phyloP scores from a whole-genome alignment of 768 basidiomycete genomes.

The Boletus subcaerulescens region DNA sequence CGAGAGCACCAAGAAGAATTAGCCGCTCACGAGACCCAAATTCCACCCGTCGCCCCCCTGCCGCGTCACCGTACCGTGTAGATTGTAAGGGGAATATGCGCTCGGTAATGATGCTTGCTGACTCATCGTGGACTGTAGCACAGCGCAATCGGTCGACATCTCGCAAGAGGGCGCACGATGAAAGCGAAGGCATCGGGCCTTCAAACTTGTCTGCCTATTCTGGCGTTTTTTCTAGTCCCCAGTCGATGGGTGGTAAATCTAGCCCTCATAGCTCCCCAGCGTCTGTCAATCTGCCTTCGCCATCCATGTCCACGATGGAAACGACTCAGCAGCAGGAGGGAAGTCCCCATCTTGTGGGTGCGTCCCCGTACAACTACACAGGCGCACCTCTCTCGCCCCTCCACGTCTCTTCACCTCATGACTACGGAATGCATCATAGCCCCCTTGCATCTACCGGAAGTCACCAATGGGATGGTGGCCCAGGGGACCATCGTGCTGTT shows the following conservation, averaged over 20 bases:
- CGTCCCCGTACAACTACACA: constrained; percentile 42
- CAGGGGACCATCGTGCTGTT: constrained; percentile 37
- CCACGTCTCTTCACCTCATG: constrained; percentile 54
- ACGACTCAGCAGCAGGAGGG: constrained; percentile 46
- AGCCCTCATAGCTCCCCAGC: constrained; percentile 77
- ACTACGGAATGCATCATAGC: constrained; percentile 43
- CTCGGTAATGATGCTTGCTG: constrained; percentile 10
- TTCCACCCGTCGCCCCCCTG: constrained; percentile 51
- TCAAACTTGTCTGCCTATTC: constrained; percentile 40
- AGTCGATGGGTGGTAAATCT: constrained; percentile 40
- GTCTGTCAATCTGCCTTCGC: constrained; percentile 70
- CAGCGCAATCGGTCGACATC: constrained; percentile 75
- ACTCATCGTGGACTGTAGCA: constrained; percentile 34
- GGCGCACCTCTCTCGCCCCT: constrained; percentile 50
- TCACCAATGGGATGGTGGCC: constrained; percentile 45
- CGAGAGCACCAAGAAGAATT: constrained; percentile 44
- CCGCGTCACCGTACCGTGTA: constrained; percentile 63
- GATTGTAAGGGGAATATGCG: constrained; percentile 46
- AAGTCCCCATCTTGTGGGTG: constrained; percentile 51
- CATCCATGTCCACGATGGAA: constrained; percentile 52
- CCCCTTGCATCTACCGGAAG: constrained; percentile 23
- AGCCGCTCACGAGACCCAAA: constrained; percentile 60
- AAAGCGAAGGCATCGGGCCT: constrained; percentile 52
- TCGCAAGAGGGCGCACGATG: constrained; percentile 69
- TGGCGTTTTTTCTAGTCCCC: constrained; percentile 56